Conservation (phyloP, 2,329 filamentous ascomycete species). For the Drechslerella dactyloides region DNA sequence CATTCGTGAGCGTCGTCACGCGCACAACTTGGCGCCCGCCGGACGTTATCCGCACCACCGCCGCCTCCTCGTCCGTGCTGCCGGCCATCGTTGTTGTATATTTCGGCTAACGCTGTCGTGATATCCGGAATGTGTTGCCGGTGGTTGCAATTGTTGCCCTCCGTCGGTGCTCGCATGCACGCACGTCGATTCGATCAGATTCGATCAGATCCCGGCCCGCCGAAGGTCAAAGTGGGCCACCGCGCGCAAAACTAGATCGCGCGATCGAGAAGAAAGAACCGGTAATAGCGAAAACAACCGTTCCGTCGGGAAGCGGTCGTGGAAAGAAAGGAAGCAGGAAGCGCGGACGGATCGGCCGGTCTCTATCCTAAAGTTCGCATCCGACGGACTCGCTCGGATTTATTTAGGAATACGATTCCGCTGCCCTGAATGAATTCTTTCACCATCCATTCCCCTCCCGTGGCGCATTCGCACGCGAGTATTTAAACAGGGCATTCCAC, state of each 20-base stretch:
- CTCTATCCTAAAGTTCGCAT: neutral
- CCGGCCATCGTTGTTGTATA: slow-evolving; percentile 4
- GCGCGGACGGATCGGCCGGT: neutral
- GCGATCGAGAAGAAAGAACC: neutral
- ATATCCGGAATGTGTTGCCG: slow-evolving; percentile 1
- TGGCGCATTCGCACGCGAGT: slow-evolving; percentile 17
- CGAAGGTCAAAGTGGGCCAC: neutral
- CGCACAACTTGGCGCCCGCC: too few relatives aligned
- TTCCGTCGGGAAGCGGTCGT: neutral
- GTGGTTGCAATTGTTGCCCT: neutral
- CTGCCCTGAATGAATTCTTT: slow-evolving; percentile 30
- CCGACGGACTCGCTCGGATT: neutral
- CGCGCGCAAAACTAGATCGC: neutral
- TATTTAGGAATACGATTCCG: slow-evolving; percentile 29
- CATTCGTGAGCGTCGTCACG: slow-evolving; percentile 64
- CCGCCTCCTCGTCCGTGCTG: slow-evolving; percentile 33
- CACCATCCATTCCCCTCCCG: slow-evolving; percentile 12
- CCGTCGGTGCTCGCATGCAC: neutral
- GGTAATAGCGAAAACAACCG: neutral
- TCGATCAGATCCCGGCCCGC: neutral
- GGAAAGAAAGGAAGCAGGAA: neutral
- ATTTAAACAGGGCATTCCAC: slow-evolving; percentile 42
- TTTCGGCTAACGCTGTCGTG: too few relatives aligned
- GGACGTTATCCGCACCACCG: too few relatives aligned
- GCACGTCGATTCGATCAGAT: neutral